Evolutionary conservation across 768 basidiomycete species (phyloP), one percentile per base, ranked within the genome.

Genomic region (Termitomyces sp.): DNA sequence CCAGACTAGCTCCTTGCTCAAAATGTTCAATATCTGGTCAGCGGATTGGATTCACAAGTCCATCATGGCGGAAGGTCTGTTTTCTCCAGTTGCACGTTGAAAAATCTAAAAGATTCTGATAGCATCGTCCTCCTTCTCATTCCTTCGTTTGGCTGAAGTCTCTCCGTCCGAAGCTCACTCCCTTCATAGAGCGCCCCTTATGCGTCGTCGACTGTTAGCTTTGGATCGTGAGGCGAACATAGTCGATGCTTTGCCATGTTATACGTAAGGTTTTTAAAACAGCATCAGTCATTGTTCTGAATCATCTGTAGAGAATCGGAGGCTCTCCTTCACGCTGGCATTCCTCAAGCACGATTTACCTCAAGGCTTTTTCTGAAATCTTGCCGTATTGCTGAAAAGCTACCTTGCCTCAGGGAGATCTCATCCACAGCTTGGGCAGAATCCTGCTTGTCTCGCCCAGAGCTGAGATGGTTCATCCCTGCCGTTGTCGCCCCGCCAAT

Each of bases 21-120:
- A 83, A 56, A 73, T 94, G 59, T 85, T 92, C 73, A 94, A 89
- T 69, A 95, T 99, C 56, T 99, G 97, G 96, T 80, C 85, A 0
- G 79, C 87, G 0, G 90, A 92, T 62, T 84, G 88, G 81, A 86
- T 98, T 42, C 76, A 87, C 57, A 75, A 71, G 36, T 93, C 92
- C 5, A 67, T 92, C 20, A 75, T 80, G 46, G 78, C 86, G n/a
- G 75, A 83, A 68, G 77, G 90, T 89, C 65, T 61, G 81, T 64
- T 49, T 63, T 12, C 26, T 20, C 20, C 13, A 39, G 27, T 54
- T 18, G n/a, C 16, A 37, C 12, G 14, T 56, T 14, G 27, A 37
- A 9, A 14, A 56, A 14, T 47, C 46, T 47, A n/a, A 46, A 22
- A 36, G 29, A n/a, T 20, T 43, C 41, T 34, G 46, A 46, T 36